Evolutionary conservation across 2,329 filamentous ascomycete species (phyloP), one percentile per base, ranked within the genome.

Genomic region (Ramularia collo-cygni): DNA sequence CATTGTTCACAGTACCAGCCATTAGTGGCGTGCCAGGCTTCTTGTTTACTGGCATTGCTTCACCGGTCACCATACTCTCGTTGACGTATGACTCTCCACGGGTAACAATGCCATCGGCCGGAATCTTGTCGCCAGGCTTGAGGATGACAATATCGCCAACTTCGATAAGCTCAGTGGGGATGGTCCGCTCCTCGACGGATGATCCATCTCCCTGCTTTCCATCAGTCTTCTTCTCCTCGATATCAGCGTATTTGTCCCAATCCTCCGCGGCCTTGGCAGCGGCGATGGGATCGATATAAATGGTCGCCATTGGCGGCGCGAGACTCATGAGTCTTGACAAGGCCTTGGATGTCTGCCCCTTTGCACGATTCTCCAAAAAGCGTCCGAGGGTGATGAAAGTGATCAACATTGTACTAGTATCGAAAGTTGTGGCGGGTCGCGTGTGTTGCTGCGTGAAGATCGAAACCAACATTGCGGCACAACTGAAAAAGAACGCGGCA

Each of bases 21-120:
- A 96, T 92, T 42, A 98, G 70, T 30, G 77, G 66, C 51, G 79
- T 80, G 7, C 85, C 87, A 55, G 85, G 82, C 52, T 77, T 81
- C 67, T 98, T 98, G 55, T 87, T 79, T 26, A 96, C 88, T 0
- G 92, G 90, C 76, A 95, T 90, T 2, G 92, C 85, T 67, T 98
- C 92, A 50, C 92, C 92, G 4, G 92, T 98, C 35, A 98, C 89
- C 90, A 96, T 96, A 59, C 88, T 95, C 66, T 98, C 92, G 52
- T 98, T 88, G 15, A 95, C 78, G 56, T 93, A 95, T 26, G 87
- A 94, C 64, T 95, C 86, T 21, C 92, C 92, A 38, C 84, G 79
- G 40, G 87, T 86, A 37, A 98, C 76, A 7, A 79, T 74, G 34
- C 92, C 92, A 60, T 98, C 92, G 1, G 90, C 90, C 2, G 92